Percentiles rank a stretch among this genome's conserved stretches.
These are phyloP conservation scores for Takashimella tepidaria DNA, from an alignment of 1,284 basidiomycete species.

Conservation along the genomic window DNA sequence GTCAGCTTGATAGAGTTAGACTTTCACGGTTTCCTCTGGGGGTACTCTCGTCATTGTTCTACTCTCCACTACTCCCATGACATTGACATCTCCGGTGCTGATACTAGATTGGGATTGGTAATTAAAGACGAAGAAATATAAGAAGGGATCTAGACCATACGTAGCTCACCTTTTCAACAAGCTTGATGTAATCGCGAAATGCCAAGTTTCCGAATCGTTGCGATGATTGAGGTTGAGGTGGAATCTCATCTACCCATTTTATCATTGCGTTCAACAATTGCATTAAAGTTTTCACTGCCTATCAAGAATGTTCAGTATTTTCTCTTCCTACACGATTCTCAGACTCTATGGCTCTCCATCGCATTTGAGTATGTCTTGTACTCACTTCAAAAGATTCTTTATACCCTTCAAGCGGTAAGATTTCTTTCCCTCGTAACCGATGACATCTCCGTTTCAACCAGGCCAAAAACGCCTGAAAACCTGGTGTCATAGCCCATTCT, in stretches of 20 bases:
- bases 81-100: too few relatives aligned
- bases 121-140: too few relatives aligned
- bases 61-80: too few relatives aligned
- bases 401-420: slow-evolving; percentile 18
- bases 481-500: slow-evolving; percentile 61
- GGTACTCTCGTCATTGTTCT: not conserved
- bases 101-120: too few relatives aligned
- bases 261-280: slow-evolving; percentile 65
- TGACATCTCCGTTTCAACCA: slow-evolving; percentile 70
- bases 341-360: slow-evolving; percentile 11
- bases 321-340: not conserved
- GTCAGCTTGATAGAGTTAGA: too few relatives aligned
- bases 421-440: slow-evolving; percentile 60
- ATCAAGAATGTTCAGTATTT: slow-evolving; percentile 2
- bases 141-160: too few relatives aligned
- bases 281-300: slow-evolving; percentile 56
- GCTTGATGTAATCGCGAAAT: slow-evolving; percentile 79
- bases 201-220: slow-evolving; percentile 94
- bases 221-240: slow-evolving; percentile 62
- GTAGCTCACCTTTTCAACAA: slow-evolving; percentile 65
- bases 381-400: slow-evolving; percentile 39
- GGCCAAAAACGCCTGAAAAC: slow-evolving; percentile 64
- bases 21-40: slow-evolving; percentile 7
- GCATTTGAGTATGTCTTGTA: slow-evolving; percentile 39
- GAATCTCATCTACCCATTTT: slow-evolving; percentile 75